Percentiles rank a stretch among this genome's conserved stretches.
These are phyloP conservation scores for Fusarium caatingaense DNA, from an alignment of 2,329 filamentous ascomycete genomes.

Conservation along the genomic window DNA sequence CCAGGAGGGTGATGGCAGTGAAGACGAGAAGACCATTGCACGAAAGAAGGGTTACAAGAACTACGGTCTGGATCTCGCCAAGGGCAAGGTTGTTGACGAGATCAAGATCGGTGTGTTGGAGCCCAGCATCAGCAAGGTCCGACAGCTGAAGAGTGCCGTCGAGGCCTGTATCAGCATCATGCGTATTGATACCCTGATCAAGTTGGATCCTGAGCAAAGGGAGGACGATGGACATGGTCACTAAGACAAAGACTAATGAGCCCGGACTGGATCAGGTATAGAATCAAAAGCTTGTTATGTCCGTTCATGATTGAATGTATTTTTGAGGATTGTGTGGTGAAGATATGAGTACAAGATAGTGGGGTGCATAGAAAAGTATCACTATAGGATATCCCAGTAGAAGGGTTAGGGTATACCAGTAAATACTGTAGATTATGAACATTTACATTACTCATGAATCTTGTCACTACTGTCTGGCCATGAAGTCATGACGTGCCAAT, in stretches of 20 bases:
- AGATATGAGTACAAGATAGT: slow-evolving; percentile 1
- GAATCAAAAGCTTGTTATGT: slow-evolving; percentile 45
- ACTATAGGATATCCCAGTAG: neutral
- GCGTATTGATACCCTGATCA: slow-evolving; percentile 98
- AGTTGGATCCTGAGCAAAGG: slow-evolving; percentile 88
- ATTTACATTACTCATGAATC: neutral
- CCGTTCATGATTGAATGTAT: slow-evolving; percentile 38
- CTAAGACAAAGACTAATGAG: slow-evolving; percentile 55
- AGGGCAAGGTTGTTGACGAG: slow-evolving; percentile 91
- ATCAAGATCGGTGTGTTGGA: slow-evolving; percentile 96
- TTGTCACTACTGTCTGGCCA: neutral
- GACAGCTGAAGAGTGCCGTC: slow-evolving; percentile 97
- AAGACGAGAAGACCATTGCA: slow-evolving; percentile 89
- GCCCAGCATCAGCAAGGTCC: slow-evolving; percentile 97
- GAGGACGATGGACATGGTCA: slow-evolving; percentile 87
- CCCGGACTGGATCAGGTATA: slow-evolving; percentile 41
- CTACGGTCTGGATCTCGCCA: slow-evolving; percentile 91
- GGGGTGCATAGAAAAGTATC: neutral
- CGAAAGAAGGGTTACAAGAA: slow-evolving; percentile 99
- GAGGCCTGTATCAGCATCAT: slow-evolving; percentile 99
- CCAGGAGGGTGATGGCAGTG: slow-evolving; percentile 82
- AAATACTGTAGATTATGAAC: neutral
- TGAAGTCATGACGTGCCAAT: neutral
- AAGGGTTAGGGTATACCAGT: slow-evolving; percentile 2
- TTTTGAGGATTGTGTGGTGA: slow-evolving; percentile 24